These are phyloP conservation scores for Xylaria digitata DNA, from an alignment of 2,329 filamentous ascomycete species.

Conservation along the genomic window DNA sequence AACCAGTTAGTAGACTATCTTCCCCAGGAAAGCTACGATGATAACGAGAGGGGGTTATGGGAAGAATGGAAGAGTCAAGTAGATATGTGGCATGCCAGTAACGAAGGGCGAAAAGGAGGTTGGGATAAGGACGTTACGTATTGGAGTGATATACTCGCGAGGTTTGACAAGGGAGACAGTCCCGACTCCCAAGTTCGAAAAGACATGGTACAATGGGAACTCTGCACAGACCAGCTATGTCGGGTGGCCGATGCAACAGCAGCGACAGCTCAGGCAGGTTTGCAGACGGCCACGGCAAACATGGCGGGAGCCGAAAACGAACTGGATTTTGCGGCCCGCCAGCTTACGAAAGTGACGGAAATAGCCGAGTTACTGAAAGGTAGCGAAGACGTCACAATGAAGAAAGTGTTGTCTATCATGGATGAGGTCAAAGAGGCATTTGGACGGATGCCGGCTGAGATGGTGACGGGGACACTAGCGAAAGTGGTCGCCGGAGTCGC, in stretches of 20 bases:
- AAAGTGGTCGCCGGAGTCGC: constrained; percentile 14
- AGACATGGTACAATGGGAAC: constrained; percentile 24
- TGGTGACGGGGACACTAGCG: constrained; percentile 9
- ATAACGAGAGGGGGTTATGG: constrained; percentile 22
- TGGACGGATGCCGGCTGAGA: constrained; percentile 9
- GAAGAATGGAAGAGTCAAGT: constrained; percentile 27
- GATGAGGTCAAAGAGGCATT: constrained; percentile 16
- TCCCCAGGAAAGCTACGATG: constrained; percentile 20
- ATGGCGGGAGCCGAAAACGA: constrained; percentile 16
- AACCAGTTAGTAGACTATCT: constrained; percentile 16
- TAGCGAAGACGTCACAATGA: constrained; percentile 10
- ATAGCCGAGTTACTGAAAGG: not conserved
- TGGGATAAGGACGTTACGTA: constrained; percentile 26
- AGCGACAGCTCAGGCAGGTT: constrained; percentile 19
- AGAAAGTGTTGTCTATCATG: constrained; percentile 18
- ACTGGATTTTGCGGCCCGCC: constrained; percentile 12
- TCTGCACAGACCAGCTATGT: constrained; percentile 10
- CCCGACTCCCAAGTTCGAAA: constrained; percentile 6
- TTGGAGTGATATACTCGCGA: constrained; percentile 21
- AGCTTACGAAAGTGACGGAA: constrained; percentile 16
- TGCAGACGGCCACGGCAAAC: constrained; percentile 16
- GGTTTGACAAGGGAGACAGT: constrained; percentile 18
- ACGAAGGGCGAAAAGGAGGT: constrained; percentile 14
- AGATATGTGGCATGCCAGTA: constrained; percentile 21
- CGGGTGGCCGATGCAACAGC: constrained; percentile 16